A percentile compares a stretch with the other conserved stretches of the same genome.
These are phyloP conservation scores for Flueggea neowawraea DNA, from an alignment of 441 rosid genomes.

Conservation along the genomic window DNA sequence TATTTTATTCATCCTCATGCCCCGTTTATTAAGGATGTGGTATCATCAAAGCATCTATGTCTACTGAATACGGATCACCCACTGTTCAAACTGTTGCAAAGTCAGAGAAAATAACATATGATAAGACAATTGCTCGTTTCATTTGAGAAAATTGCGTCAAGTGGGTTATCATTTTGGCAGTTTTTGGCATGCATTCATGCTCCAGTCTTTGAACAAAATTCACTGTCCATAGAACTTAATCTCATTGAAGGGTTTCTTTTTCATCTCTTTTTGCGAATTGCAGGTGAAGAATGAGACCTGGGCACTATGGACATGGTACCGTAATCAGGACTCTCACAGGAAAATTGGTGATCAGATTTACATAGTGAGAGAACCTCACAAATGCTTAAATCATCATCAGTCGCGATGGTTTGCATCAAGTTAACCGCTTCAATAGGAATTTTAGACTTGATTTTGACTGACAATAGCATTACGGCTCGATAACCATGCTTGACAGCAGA, in stretches of 20 bases:
- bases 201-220: too few relatives aligned
- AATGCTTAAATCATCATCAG: conserved; percentile 17
- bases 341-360: conserved; percentile 37
- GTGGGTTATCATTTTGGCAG: too few relatives aligned
- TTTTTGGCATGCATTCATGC: too few relatives aligned
- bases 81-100: too few relatives aligned
- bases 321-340: conserved; percentile 41
- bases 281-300: conserved; percentile 57
- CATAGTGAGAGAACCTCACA: conserved; percentile 45
- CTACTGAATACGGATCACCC: too few relatives aligned
- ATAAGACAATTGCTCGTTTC: too few relatives aligned
- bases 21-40: too few relatives aligned
- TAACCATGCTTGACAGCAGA: neutral
- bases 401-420: conserved; percentile 9
- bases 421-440: conserved; percentile 6
- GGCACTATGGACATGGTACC: conserved; percentile 57
- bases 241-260: neutral
- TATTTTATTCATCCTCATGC: too few relatives aligned
- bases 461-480: neutral
- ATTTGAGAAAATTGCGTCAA: too few relatives aligned
- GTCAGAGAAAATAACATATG: too few relatives aligned
- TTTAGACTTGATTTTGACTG: neutral
- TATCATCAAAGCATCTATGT: too few relatives aligned
- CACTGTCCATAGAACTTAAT: neutral
- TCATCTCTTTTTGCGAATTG: conserved; percentile 6